Evolutionary conservation across 805 yeast species (phyloP), one percentile per base, ranked within the genome.

Genomic region (Candida tallmaniae): DNA sequence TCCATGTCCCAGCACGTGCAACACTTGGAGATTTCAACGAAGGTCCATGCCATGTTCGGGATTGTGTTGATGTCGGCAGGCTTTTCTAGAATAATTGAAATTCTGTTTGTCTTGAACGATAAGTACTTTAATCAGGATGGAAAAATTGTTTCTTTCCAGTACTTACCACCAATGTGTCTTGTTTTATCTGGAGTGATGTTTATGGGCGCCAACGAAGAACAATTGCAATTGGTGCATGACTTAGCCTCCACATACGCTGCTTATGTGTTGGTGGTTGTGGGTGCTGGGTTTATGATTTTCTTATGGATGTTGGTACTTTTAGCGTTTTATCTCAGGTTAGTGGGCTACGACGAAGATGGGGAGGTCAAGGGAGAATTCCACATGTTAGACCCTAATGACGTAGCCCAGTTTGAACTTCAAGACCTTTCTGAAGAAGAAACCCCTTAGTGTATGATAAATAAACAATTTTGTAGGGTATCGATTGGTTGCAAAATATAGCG

Each of bases 151-250:
- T 70, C 89, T 1, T 87, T 88, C 66, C 97, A 90, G 60, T 84
- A 84, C 54, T 50, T 88, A n/a, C 81, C 97, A 2, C 83, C 96
- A 2, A 77, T 87, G 55, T 74, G 87, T 35, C 65, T 90, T 33
- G 74, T 87, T 3, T 74, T 84, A 43, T 65, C 90, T 1, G 97
- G 97, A 1, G 56, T 83, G 6, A 51, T 85, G 42, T 90, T 90
- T 55, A 89, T 89, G 96, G 77, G 85, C 18, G 97, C 97, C 15
- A 89, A 74, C 42, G 96, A 89, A 54, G 95, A 90, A 55, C 96
- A 89, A 53, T 65, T 90, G 48, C 58, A 60, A 7, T 62, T 86
- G 39, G 86, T 89, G 2, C 61, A 77, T 34, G 78, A 77, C 45
- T 67, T 84, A 45, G 85, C 87, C 1, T 82, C 95, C 4, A 96